Evolutionary conservation across 257 asterid genomes (phyloP).

Genomic region (Capsicum chinense): DNA sequence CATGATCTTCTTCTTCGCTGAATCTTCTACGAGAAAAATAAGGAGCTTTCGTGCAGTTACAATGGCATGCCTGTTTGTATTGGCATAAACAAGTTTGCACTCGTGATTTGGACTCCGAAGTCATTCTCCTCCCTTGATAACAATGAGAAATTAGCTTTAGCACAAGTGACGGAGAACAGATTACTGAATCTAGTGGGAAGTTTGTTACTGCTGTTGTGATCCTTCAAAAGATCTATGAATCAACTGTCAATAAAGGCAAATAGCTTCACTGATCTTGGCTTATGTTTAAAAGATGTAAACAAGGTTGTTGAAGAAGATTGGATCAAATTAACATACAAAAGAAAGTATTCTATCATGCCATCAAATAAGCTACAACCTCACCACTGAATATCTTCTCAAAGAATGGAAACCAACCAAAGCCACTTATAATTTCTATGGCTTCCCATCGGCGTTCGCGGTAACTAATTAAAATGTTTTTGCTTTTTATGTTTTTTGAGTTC

Average conservation of each 20-base stretch:
- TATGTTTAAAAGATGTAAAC: neutral
- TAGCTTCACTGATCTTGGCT: neutral
- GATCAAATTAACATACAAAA: neutral
- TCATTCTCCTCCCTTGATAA: neutral
- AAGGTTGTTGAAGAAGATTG: neutral
- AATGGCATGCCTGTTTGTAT: neutral
- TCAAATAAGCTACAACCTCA: neutral
- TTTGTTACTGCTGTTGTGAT: neutral
- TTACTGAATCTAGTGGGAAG: neutral
- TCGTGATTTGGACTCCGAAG: neutral
- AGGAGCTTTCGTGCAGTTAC: neutral
- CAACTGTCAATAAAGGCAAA: neutral
- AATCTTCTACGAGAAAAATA: neutral
- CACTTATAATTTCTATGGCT: neutral
- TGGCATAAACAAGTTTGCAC: neutral
- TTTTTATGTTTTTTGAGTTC: neutral
- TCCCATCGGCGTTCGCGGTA: neutral
- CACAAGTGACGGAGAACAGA: neutral
- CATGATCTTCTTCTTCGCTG: neutral
- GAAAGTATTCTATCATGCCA: neutral
- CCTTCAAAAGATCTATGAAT: neutral
- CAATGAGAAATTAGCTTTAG: neutral
- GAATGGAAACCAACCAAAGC: neutral
- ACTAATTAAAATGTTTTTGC: neutral
- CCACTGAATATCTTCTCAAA: neutral